Conservation (phyloP, 2,329 filamentous ascomycete species). For the Penicillium sp. region DNA sequence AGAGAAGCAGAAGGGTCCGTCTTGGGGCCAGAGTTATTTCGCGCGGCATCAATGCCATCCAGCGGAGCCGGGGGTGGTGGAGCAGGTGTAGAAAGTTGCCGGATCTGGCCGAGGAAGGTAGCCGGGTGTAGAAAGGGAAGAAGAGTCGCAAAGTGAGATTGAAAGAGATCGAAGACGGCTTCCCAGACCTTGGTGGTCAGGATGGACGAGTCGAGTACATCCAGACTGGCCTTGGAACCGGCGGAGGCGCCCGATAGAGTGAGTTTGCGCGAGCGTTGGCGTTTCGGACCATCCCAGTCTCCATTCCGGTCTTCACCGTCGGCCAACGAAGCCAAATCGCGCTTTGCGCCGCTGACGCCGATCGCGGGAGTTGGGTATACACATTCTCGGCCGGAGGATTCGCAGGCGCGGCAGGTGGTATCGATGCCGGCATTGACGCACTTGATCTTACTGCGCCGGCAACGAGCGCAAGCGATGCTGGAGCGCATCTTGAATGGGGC, state of each 20-base stretch:
- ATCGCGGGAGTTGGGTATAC: slow-evolving; percentile 63
- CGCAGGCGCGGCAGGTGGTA: slow-evolving; percentile 74
- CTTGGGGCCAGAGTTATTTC: slow-evolving; percentile 33
- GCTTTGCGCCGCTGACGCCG: slow-evolving; percentile 42
- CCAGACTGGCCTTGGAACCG: slow-evolving; percentile 39
- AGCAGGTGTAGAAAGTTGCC: slow-evolving; percentile 37
- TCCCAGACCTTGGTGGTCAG: slow-evolving; percentile 61
- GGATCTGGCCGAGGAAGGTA: slow-evolving; percentile 57
- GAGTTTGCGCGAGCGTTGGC: slow-evolving; percentile 44
- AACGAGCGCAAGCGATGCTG: slow-evolving; percentile 77
- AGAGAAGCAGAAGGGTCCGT: slow-evolving; percentile 49
- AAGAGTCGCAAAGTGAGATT: slow-evolving; percentile 61
- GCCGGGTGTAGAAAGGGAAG: slow-evolving; percentile 62
- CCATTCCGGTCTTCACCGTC: slow-evolving; percentile 46
- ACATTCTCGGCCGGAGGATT: slow-evolving; percentile 72
- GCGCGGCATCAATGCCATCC: slow-evolving; percentile 33
- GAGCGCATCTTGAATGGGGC: slow-evolving; percentile 63
- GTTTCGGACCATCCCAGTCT: slow-evolving; percentile 49
- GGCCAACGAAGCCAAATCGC: slow-evolving; percentile 40
- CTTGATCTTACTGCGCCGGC: slow-evolving; percentile 82
- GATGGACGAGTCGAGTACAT: slow-evolving; percentile 55
- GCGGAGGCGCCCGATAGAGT: slow-evolving; percentile 34
- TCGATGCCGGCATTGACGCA: slow-evolving; percentile 78
- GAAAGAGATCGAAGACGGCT: slow-evolving; percentile 62
- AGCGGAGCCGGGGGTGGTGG: slow-evolving; percentile 18